Conservation (phyloP, 75 land plant species). For the Ceratopteris richardii region DNA sequence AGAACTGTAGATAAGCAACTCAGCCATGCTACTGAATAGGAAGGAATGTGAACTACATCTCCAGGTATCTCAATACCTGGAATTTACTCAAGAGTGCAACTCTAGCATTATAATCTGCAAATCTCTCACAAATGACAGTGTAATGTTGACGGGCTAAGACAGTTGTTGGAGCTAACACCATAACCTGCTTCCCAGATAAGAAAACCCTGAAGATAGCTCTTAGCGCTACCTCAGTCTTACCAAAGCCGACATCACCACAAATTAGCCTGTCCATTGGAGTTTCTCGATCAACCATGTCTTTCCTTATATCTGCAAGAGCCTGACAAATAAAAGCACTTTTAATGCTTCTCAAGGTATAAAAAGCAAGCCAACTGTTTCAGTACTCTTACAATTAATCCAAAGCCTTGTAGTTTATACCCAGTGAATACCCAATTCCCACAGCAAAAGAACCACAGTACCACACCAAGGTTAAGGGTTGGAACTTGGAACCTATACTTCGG, state of each 20-base stretch:
- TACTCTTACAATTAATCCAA: too few relatives aligned
- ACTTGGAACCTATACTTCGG: too few relatives aligned
- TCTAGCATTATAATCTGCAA: constrained; percentile 51
- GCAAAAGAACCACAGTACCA: too few relatives aligned
- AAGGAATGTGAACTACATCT: background rate
- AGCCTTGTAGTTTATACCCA: too few relatives aligned
- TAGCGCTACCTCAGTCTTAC: constrained; percentile 96
- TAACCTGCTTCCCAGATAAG: constrained; percentile 84
- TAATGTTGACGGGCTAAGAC: constrained; percentile 93
- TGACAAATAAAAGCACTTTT: too few relatives aligned
- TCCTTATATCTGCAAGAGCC: constrained; percentile 92
- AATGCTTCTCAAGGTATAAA: too few relatives aligned
- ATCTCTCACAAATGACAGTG: constrained; percentile 69
- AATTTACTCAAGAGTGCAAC: constrained; percentile 91
- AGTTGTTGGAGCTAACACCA: constrained; percentile 98
- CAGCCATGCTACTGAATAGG: background rate
- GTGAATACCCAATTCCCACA: too few relatives aligned
- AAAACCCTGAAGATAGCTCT: constrained; percentile 77
- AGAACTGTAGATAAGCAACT: constrained; percentile 9
- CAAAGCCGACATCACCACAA: constrained; percentile 99
- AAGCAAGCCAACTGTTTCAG: too few relatives aligned
- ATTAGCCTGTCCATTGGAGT: constrained; percentile 97
- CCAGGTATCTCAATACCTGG: constrained; percentile 77
- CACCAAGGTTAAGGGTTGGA: too few relatives aligned
- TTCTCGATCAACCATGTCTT: constrained; percentile 80